Percentiles rank a stretch among this genome's conserved stretches.
These are phyloP conservation scores for Malassezia dermatis DNA, from an alignment of 1,284 basidiomycete species.

Conservation along the genomic window DNA sequence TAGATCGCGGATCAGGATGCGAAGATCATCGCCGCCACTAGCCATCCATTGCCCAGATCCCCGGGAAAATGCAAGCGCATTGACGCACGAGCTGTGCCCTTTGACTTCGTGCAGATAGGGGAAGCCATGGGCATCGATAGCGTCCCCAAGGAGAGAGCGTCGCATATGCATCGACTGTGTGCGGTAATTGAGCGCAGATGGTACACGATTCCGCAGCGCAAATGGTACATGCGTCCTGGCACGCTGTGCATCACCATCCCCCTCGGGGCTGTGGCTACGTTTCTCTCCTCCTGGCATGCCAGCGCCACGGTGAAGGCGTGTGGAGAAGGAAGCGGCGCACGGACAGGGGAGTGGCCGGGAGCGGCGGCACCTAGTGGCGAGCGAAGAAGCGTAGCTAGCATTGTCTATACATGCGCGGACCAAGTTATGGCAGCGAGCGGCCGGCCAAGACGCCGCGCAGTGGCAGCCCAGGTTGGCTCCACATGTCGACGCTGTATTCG, in stretches of 20 bases:
- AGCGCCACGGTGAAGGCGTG: background rate
- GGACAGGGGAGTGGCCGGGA: background rate
- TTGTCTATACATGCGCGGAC: too few relatives aligned
- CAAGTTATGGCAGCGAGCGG: background rate
- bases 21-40: slow-evolving; percentile 17
- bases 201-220: background rate
- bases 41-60: slow-evolving; percentile 16
- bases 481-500: slow-evolving; percentile 70
- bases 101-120: slow-evolving; percentile 14
- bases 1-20: slow-evolving; percentile 15
- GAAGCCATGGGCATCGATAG: background rate
- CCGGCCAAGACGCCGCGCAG: background rate
- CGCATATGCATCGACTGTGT: slow-evolving; percentile 8
- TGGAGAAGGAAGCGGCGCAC: background rate
- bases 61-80: slow-evolving; percentile 15
- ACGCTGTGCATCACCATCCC: background rate
- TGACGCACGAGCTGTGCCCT: slow-evolving; percentile 18
- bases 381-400: background rate
- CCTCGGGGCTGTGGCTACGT: background rate
- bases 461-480: background rate
- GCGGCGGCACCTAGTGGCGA: background rate
- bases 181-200: background rate
- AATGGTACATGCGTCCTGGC: background rate
- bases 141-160: background rate
- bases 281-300: background rate